Percentiles rank a stretch among this genome's conserved stretches.
These are phyloP conservation scores for Rachicladosporium sp. DNA, from an alignment of 2,329 filamentous ascomycete genomes.

Conservation along the genomic window DNA sequence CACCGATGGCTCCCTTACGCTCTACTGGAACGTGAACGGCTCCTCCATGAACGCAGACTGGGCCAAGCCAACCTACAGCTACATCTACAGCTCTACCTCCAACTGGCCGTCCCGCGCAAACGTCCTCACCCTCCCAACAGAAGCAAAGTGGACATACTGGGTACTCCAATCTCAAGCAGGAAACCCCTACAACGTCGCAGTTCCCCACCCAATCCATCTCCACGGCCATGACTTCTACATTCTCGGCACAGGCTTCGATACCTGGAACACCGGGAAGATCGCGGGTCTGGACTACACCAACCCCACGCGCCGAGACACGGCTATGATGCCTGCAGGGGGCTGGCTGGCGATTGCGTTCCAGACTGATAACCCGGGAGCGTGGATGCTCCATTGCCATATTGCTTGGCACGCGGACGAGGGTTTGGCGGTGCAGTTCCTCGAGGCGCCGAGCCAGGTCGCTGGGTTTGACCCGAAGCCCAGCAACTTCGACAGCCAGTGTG, in stretches of 20 bases:
- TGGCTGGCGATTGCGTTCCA: conserved; percentile 30
- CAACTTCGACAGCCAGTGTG: conserved; percentile 19
- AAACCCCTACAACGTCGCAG: conserved; percentile 16
- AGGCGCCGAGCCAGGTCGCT: conserved; percentile 12
- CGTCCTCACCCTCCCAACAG: conserved; percentile 23
- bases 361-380: conserved; percentile 32
- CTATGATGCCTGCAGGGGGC: conserved; percentile 26
- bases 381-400: conserved; percentile 33
- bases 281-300: conserved; percentile 23
- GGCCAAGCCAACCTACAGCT: conserved; percentile 33
- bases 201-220: conserved; percentile 23
- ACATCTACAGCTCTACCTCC: conserved; percentile 29
- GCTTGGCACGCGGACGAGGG: conserved; percentile 25
- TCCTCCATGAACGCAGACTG: conserved; percentile 32
- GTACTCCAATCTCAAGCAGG: conserved; percentile 21
- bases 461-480: conserved; percentile 3
- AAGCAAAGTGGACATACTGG: conserved; percentile 22
- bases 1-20: conserved; percentile 17
- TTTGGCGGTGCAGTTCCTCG: conserved; percentile 23
- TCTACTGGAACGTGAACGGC: conserved; percentile 28
- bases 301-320: conserved; percentile 28
- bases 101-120: conserved; percentile 28
- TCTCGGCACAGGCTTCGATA: conserved; percentile 15
- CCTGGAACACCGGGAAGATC: conserved; percentile 14
- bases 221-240: conserved; percentile 24